Percentiles rank a stretch among this genome's conserved stretches.
phyloP scores from a whole-genome alignment of 257 asterid genomes.

The Nicotiana undulata region DNA sequence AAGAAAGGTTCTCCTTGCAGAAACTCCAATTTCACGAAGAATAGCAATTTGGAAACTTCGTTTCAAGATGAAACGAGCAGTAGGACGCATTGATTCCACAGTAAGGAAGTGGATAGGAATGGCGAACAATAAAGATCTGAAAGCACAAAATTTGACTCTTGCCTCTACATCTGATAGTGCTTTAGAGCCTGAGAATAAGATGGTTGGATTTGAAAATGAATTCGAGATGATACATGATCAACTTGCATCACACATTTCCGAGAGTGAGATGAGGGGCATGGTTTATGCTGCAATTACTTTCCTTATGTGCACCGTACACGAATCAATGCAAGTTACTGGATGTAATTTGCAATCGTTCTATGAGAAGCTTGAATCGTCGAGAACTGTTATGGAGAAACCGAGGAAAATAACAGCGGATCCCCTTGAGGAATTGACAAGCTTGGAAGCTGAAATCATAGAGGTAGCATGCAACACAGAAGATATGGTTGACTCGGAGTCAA shows the following conservation, averaged over 20 bases:
- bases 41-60: background rate
- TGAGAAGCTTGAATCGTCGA: background rate
- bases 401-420: background rate
- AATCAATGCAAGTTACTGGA: background rate
- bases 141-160: background rate
- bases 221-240: background rate
- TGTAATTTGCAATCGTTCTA: background rate
- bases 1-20: background rate
- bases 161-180: background rate
- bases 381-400: background rate
- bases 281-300: background rate
- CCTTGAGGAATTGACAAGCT: background rate
- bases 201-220: background rate
- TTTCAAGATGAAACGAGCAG: background rate
- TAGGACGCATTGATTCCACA: background rate
- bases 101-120: background rate
- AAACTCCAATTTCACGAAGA: background rate
- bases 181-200: background rate
- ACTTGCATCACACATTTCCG: background rate
- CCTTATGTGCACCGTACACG: background rate
- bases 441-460: background rate
- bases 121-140: background rate
- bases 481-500: background rate
- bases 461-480: background rate
- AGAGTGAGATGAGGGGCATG: background rate